Evolutionary conservation across 371 early-diverging fungal species (phyloP).

Genomic region (Globomyces sp.): DNA sequence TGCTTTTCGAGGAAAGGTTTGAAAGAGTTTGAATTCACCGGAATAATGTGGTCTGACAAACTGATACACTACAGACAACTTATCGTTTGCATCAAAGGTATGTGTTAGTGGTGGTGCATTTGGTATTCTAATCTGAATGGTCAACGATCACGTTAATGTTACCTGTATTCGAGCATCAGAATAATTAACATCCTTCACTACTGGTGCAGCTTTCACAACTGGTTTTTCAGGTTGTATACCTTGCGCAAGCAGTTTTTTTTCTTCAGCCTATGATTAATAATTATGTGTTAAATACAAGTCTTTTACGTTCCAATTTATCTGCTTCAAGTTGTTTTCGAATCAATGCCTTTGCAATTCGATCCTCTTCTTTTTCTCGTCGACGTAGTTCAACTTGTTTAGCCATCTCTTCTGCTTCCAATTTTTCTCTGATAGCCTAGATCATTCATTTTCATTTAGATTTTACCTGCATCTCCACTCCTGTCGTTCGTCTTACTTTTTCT

Average conservation of each 20-base stretch:
- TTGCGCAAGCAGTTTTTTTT: constrained; percentile 35
- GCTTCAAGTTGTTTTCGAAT: constrained; percentile 85
- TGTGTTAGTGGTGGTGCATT: constrained; percentile 55
- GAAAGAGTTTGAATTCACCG: constrained; percentile 62
- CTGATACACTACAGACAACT: constrained; percentile 62
- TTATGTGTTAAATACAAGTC: constrained; percentile 11
- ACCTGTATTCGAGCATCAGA: constrained; percentile 72
- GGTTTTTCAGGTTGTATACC: constrained; percentile 36
- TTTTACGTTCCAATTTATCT: constrained; percentile 65
- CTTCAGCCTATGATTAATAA: constrained; percentile 31
- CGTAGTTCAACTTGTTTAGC: constrained; percentile 68
- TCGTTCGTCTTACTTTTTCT: constrained; percentile 75
- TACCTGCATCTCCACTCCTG: constrained; percentile 75
- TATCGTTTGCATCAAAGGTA: constrained; percentile 69
- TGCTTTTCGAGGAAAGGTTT: constrained; percentile 73
- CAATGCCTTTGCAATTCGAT: constrained; percentile 67
- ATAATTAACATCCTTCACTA: constrained; percentile 55
- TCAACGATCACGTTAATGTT: constrained; percentile 14
- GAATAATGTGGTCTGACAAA: constrained; percentile 57
- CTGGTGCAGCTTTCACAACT: constrained; percentile 35
- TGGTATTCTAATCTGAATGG: constrained; percentile 51
- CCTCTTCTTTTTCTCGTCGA: constrained; percentile 77
- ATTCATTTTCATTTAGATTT: too few relatives aligned
- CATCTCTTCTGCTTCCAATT: constrained; percentile 70
- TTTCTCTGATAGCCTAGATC: constrained; percentile 52